Evolutionary conservation across 2,329 filamentous ascomycete genomes (phyloP).

Genomic region (Tympanopsis confertula): DNA sequence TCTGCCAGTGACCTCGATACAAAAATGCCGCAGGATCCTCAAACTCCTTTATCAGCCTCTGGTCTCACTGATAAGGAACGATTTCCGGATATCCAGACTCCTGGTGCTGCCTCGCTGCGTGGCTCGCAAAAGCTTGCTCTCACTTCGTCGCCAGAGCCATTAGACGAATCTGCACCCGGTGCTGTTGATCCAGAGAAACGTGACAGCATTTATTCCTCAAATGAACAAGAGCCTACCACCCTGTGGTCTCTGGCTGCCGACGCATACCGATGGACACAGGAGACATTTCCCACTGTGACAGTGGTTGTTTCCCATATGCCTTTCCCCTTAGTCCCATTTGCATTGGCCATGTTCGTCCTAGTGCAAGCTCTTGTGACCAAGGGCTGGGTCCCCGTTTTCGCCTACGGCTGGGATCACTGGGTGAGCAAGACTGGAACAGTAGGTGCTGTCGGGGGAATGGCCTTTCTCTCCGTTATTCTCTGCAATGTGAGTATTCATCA

Average conservation of each 20-base stretch:
- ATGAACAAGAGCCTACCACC: constrained; percentile 23
- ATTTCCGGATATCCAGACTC: too few relatives aligned
- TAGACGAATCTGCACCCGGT: too few relatives aligned
- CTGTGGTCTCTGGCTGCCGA: constrained; percentile 36
- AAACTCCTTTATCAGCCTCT: too few relatives aligned
- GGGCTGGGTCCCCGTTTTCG: constrained; percentile 65
- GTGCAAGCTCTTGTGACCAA: constrained; percentile 64
- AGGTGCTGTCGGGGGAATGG: constrained; percentile 62
- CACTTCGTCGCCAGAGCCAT: too few relatives aligned
- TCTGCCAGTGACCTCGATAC: too few relatives aligned
- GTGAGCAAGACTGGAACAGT: constrained; percentile 57
- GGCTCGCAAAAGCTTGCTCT: too few relatives aligned
- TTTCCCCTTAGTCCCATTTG: constrained; percentile 57
- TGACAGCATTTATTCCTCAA: constrained; percentile 6
- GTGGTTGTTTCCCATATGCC: constrained; percentile 56
- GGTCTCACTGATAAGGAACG: too few relatives aligned
- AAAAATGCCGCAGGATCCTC: too few relatives aligned
- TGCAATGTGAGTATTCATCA: constrained; percentile 50
- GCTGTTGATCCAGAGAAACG: too few relatives aligned
- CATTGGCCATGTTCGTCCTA: constrained; percentile 64
- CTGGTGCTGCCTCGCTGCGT: too few relatives aligned
- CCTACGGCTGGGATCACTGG: constrained; percentile 65
- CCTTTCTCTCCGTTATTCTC: constrained; percentile 56
- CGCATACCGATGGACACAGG: constrained; percentile 45
- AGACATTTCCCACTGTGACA: constrained; percentile 60